Base-by-base conservation (phyloP, 2,329 filamentous ascomycete genomes). In the Aspergillus sergii region DNA sequence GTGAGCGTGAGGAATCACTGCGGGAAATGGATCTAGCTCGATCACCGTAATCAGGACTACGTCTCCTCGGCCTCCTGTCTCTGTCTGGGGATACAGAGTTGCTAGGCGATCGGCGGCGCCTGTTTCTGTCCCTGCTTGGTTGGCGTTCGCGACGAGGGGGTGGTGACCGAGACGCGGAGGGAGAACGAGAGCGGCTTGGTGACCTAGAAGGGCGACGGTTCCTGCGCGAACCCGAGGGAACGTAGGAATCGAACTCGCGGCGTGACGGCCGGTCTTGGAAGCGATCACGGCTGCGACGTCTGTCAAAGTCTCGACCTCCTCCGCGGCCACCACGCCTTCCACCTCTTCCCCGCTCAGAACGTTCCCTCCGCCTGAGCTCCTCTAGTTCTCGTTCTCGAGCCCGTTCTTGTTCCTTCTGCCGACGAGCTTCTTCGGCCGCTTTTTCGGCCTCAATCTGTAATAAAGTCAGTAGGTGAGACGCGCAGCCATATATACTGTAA, bases 401-500 rank as follows among this genome's bases (percentile, higher is more conserved):
- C 69, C 89, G 86, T 63, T 91, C 86, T 61, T 90, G 87, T 72
- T 94, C 91, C 67, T 89, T 88, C 70, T 89, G 87, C 59, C 85
- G 86, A 60, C 90, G 89, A 32, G 88, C 86, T 73, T 91, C 89
- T 74, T 95, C 91, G 32, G 91, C 91, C 50, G 89, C 90, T 76
- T 89, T 91, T 69, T 95, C 93, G 41, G 92, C 91, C 73, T 96
- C 90, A 58, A 93, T 88, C 93, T 94, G 62, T 21, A 34, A 11
- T 30, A 53, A 19, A 54, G 63, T 72, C 53, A 73, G 65, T 26
- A 58, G 26, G 14, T 23, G 34, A 16, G 7, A 30, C 12, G n/a
- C 4, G 26, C 2, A 10, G 2, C 2, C 6, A 19, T 23, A 14
- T 3, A 32, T 21, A 16, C 3, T 6, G 26, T 39, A 14, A 32